Evolutionary conservation across 169 alveolate genomes (phyloP), one percentile per base, ranked within the genome.

Genomic region (Cytauxzoon felis): DNA sequence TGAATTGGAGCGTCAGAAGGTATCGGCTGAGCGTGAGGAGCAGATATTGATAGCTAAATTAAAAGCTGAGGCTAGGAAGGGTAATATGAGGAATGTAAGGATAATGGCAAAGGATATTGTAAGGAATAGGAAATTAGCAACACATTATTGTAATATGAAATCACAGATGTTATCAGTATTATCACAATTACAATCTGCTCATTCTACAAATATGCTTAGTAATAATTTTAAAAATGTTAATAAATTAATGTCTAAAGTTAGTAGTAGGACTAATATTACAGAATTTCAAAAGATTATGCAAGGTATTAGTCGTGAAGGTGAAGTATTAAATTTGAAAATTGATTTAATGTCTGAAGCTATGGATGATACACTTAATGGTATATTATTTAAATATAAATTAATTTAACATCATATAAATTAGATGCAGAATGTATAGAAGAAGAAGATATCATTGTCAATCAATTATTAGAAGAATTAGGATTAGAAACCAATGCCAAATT

Each of bases 401-500:
- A 5, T 5, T 16, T 1, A 30, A 32, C 23, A 19, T 16, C 23
- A 16, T 1, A 3, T 27, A 1, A 4, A 38, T 19, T 60, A 72
- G 82, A 72, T 26, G 67, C 27, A 5, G 82, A 72, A n/a, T 30
- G 63, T 49, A 45, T 29, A 6, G 58, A 50, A 8, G 78, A 70
- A 51, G 82, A 61, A 56, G 82, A 72, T 19, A 40, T 13, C 78
- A 49, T 61, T 43, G 66, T 72, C 2, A 26, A 60, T 5, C 73
- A 61, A 43, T n/a, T 72, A 5, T 60, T 72, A 18, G 75, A 72
- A 62, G 82, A 72, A 18, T 52, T 72, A 43, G 82, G 82, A 38
- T 54, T 72, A 9, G 82, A 63, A 6, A 53, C 51, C 13, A 26
- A 59, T 3, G 82, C 60, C n/a, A 47, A 33, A 6, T 18, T 70